Evolutionary conservation across 345 rosid genomes (phyloP), one percentile per base, ranked within the genome.

Genomic region (Heritiera littoralis): DNA sequence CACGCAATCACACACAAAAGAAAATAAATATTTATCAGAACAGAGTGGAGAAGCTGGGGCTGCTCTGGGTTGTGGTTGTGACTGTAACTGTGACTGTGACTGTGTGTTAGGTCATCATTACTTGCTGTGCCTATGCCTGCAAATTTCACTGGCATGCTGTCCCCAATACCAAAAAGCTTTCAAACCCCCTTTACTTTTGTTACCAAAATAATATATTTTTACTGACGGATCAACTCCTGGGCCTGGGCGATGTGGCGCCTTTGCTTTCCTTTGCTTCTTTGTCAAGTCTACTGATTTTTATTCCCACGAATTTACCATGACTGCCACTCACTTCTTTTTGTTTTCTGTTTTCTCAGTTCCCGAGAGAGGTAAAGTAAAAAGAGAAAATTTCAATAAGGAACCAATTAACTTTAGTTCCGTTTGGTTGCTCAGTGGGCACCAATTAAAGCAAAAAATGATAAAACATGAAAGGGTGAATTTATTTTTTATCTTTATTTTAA

Each of bases 1-100:
- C 86, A 78, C 85, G 82, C 80, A 84, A 84, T 80, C 80, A 75
- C 86, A 86, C 67, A 64, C 56, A 76, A 63, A 45, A 51, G 59
- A 23, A 68, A 59, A n/a, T 1, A 4, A 20, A 46, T 1, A 35
- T 35, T 35, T 35, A 30, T 46, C 12, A 23, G 54, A 23, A 10
- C 18, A 3, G 6, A 32, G 74, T 10, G 3, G 23, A n/a, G 9
- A 32, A 1, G 23, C 17, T 17, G 30, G 79, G 5, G 1, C 6
- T 3, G 0, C 17, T 15, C n/a, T 54, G 14, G 58, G 58, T 6
- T 23, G 28, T 23, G 28, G 28, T 0, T 23, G 28, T 23, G 28
- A 23, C 28, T 23, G 28, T 23, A 23, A 23, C 28, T 23, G 0
- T 23, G 38, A 35, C 38, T 67, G 32, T 4, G 49, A 12, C 49